Evolutionary conservation across 495 filamentous ascomycete genomes (phyloP).

Genomic region (Sabuloglossum arenarium): DNA sequence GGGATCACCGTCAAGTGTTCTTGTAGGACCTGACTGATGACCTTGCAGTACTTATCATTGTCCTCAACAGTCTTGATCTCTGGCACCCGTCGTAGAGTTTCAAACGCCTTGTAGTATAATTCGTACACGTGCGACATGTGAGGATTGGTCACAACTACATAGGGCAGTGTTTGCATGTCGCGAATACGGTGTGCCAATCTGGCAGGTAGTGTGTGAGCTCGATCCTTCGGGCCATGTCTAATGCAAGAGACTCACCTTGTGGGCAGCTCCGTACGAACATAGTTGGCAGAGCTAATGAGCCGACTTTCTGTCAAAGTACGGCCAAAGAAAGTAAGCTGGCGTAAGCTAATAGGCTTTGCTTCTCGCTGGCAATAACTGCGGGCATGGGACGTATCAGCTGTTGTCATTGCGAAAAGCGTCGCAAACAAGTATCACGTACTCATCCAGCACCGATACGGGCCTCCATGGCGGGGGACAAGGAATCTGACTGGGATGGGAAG

Average conservation of each 20-base stretch:
- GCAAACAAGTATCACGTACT: conserved; percentile 30
- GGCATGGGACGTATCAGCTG: conserved; percentile 3
- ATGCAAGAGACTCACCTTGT: conserved; percentile 35
- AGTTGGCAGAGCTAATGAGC: conserved; percentile 85
- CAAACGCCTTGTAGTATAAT: conserved; percentile 89
- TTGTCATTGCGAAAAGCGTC: conserved; percentile 10
- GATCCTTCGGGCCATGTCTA: neutral
- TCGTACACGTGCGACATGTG: conserved; percentile 92
- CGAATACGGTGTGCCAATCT: conserved; percentile 84
- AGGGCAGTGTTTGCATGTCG: conserved; percentile 92
- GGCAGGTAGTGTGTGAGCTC: neutral
- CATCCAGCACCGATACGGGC: conserved; percentile 64
- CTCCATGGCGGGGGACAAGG: conserved; percentile 29
- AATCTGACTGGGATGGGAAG: neutral
- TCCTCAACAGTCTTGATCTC: conserved; percentile 75
- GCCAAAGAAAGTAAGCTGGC: conserved; percentile 86
- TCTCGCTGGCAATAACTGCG: conserved; percentile 69
- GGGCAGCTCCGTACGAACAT: conserved; percentile 86
- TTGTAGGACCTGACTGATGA: conserved; percentile 55
- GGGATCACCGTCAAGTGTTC: conserved; percentile 90
- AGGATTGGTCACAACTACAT: conserved; percentile 86
- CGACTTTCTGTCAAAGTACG: conserved; percentile 78
- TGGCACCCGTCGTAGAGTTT: conserved; percentile 59
- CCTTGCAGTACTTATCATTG: conserved; percentile 73
- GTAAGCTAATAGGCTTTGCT: conserved; percentile 69